Evolutionary conservation across 1,139 yeast genomes (phyloP).

Genomic region (Saccharomycopsis crataegensis): DNA sequence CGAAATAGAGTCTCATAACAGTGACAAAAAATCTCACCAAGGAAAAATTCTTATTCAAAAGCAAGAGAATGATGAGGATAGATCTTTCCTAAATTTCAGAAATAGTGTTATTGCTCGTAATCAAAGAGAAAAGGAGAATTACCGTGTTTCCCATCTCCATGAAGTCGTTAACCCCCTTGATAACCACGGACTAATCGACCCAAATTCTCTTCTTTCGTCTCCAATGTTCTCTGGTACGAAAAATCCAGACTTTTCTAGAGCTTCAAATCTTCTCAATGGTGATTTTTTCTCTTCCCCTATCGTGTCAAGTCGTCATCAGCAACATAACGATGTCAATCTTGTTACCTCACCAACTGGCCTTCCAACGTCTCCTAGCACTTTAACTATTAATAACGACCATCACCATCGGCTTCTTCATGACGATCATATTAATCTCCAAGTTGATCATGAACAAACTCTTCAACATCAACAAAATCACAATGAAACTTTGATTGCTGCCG

Average conservation of each 20-base stretch:
- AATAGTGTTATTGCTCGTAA: no score
- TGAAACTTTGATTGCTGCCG: no score
- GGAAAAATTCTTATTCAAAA: background rate
- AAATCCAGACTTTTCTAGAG: background rate
- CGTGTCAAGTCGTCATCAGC: background rate
- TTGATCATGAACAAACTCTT: no score
- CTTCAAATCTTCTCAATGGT: no score
- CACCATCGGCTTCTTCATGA: no score
- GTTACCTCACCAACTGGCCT: background rate
- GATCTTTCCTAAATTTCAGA: no score
- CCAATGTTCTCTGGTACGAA: background rate
- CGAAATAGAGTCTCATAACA: slow-evolving; percentile 1
- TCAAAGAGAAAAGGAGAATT: no score
- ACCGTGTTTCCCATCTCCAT: no score
- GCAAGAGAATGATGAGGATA: background rate
- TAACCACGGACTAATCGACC: slow-evolving; percentile 11
- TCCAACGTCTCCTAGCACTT: no score
- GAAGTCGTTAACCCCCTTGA: no score
- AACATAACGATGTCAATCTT: background rate
- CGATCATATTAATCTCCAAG: no score
- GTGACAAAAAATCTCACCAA: background rate
- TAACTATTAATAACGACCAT: no score
- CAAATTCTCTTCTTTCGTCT: slow-evolving; percentile 11
- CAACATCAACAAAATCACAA: background rate
- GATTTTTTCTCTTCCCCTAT: slow-evolving; percentile 7